Conservation (phyloP, 1,139 yeast species). For the Geotrichum carabidarum region DNA sequence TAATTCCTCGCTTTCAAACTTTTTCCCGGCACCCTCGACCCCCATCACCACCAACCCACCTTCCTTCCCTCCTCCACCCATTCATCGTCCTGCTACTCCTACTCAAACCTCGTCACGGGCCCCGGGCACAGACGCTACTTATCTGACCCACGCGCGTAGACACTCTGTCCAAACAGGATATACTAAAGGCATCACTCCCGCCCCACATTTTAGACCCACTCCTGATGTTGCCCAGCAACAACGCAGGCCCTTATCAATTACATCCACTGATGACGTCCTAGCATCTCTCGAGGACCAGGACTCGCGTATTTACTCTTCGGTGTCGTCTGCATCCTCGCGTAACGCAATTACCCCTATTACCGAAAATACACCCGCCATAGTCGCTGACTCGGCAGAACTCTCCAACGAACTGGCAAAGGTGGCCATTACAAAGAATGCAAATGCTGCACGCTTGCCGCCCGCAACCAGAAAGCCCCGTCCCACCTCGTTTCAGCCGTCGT, state of each 20-base stretch:
- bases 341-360: conserved; percentile 15
- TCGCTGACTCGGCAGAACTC: not conserved
- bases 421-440: conserved; percentile 13
- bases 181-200: conserved; percentile 24
- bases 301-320: conserved; percentile 22
- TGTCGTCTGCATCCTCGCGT: conserved; percentile 24
- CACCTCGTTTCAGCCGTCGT: conserved; percentile 37
- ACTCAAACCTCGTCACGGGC: conserved; percentile 6
- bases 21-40: conserved; percentile 3
- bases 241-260: conserved; percentile 10
- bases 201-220: conserved; percentile 8
- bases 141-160: conserved; percentile 25
- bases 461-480: conserved; percentile 39
- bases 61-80: conserved; percentile 6
- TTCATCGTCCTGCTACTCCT: conserved; percentile 10
- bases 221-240: conserved; percentile 11
- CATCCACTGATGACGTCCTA: conserved; percentile 15
- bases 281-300: conserved; percentile 15
- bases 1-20: not conserved
- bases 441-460: conserved; percentile 28
- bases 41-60: conserved; percentile 6
- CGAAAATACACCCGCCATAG: conserved; percentile 3
- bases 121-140: conserved; percentile 12
- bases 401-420: conserved; percentile 5
- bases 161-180: conserved; percentile 32